These are phyloP conservation scores for Trichocomaceae sp. DNA, from an alignment of 2,329 filamentous ascomycete genomes.

Conservation along the genomic window DNA sequence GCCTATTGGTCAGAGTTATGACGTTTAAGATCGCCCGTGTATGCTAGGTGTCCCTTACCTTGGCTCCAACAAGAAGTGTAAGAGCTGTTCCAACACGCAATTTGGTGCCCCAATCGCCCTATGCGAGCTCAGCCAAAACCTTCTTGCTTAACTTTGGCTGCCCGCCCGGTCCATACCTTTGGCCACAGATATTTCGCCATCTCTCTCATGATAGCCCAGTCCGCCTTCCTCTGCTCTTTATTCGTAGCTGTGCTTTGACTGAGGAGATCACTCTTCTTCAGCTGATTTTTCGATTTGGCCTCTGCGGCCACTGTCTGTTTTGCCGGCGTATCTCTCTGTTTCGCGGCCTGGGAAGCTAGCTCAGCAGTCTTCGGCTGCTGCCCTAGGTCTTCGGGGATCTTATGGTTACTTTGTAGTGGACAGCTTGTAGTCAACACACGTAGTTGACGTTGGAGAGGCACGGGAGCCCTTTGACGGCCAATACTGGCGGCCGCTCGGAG, in stretches of 20 bases:
- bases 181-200: constrained; percentile 97
- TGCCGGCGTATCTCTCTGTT: constrained; percentile 1
- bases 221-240: constrained; percentile 87
- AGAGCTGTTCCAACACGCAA: constrained; percentile 81
- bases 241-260: constrained; percentile 59
- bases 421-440: constrained; percentile 26
- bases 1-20: background rate
- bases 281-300: constrained; percentile 17
- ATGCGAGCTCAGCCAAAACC: constrained; percentile 8
- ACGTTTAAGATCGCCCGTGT: constrained; percentile 3
- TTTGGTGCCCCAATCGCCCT: constrained; percentile 72
- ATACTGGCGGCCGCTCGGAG: constrained; percentile 18
- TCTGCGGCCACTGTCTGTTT: constrained; percentile 17
- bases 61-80: constrained; percentile 75
- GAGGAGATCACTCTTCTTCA: constrained; percentile 53
- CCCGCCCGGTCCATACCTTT: constrained; percentile 49
- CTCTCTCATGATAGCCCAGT: constrained; percentile 98
- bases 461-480: constrained; percentile 20
- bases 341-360: background rate
- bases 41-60: constrained; percentile 45
- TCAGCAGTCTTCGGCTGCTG: background rate
- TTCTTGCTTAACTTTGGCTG: background rate
- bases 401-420: constrained; percentile 19
- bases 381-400: background rate
- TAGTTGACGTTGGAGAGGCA: constrained; percentile 21